Conservation (phyloP, 192 early-diverging fungal species). For the Cetraspora pellucida region DNA sequence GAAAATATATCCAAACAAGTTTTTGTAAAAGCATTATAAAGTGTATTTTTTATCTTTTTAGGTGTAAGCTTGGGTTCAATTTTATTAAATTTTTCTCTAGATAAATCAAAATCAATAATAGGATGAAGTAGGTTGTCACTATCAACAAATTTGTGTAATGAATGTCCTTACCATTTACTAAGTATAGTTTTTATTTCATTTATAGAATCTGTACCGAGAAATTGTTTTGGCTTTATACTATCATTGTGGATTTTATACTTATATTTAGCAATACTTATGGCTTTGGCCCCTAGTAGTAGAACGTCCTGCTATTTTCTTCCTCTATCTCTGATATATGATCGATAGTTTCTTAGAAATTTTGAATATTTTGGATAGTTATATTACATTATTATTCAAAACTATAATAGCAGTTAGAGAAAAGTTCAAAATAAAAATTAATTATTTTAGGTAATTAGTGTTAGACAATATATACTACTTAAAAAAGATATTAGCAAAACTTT, state of each 20-base stretch:
- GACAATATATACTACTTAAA: too few species aligned
- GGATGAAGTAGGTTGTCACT: neutral
- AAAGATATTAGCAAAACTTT: too few species aligned
- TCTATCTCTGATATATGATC: neutral
- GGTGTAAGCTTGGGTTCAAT: conserved; percentile 12
- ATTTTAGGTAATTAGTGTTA: too few species aligned
- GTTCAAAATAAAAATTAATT: neutral
- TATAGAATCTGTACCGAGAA: neutral
- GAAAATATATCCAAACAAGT: neutral
- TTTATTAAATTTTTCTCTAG: neutral
- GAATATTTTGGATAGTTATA: neutral
- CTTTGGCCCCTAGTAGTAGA: neutral
- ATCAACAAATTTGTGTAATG: conserved; percentile 22
- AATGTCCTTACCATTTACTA: neutral
- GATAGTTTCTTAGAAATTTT: neutral
- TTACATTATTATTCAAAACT: neutral
- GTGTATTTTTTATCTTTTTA: neutral
- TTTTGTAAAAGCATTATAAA: neutral
- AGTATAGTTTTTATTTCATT: neutral
- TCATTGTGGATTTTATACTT: neutral
- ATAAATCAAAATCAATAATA: conserved; percentile 21
- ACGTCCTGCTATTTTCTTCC: neutral
- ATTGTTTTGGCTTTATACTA: neutral
- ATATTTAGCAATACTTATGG: neutral
- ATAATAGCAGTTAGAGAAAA: neutral